A percentile compares a stretch with the other conserved stretches of the same genome.
Conservation (phyloP, 1,139 yeast genomes). For the Eremothecium gossypii region DNA sequence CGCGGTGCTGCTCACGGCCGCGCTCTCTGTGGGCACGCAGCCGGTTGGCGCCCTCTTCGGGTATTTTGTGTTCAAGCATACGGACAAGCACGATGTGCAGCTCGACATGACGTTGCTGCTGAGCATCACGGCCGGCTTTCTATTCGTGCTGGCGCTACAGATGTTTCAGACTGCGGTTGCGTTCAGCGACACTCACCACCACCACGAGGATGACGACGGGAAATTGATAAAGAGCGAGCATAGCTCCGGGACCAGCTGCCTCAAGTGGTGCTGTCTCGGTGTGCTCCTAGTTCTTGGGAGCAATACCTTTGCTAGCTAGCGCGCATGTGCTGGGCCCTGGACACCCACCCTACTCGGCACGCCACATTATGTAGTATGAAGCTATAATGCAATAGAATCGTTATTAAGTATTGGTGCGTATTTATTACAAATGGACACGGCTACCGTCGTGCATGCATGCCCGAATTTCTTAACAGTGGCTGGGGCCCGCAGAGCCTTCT, state of each 20-base stretch:
- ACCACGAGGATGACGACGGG: constrained; percentile 25
- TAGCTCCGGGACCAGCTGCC: constrained; percentile 28
- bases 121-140: constrained; percentile 74
- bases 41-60: constrained; percentile 85
- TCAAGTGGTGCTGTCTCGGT: constrained; percentile 30
- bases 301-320: constrained; percentile 17
- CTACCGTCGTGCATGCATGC: too few relatives aligned
- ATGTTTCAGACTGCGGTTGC: constrained; percentile 50
- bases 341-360: too few relatives aligned
- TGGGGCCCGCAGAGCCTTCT: too few relatives aligned
- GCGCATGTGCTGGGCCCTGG: too few relatives aligned
- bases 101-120: constrained; percentile 36
- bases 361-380: too few relatives aligned
- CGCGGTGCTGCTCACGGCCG: constrained; percentile 56
- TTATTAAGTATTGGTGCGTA: too few relatives aligned
- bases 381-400: too few relatives aligned
- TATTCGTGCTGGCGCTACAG: constrained; percentile 69
- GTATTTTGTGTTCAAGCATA: constrained; percentile 37
- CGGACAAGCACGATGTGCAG: constrained; percentile 6
- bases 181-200: constrained; percentile 31
- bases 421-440: too few relatives aligned
- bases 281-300: constrained; percentile 25
- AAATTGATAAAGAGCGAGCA: constrained; percentile 21
- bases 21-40: constrained; percentile 77
- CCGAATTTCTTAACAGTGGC: too few relatives aligned